phyloP scores from a whole-genome alignment of 2,329 filamentous ascomycete species.

The Sporothrix schenckii region DNA sequence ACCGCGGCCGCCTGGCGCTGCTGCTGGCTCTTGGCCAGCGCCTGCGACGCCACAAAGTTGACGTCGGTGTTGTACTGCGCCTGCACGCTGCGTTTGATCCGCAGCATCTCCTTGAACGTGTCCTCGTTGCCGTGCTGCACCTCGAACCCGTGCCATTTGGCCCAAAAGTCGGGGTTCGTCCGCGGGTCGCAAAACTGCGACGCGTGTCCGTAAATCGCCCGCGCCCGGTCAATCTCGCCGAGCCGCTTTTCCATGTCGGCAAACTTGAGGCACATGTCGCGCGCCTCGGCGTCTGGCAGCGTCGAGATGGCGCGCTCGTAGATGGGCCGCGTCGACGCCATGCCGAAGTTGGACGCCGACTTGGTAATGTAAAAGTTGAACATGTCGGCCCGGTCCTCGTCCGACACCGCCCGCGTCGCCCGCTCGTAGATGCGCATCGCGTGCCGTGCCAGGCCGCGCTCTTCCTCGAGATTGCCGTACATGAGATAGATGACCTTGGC shows the following conservation, averaged over 20 bases:
- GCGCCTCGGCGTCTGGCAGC: constrained; percentile 89
- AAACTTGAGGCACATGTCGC: constrained; percentile 98
- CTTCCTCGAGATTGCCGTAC: constrained; percentile 97
- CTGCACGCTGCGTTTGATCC: constrained; percentile 95
- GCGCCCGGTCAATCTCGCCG: constrained; percentile 77
- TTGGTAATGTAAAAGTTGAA: constrained; percentile 95
- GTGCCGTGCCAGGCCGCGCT: constrained; percentile 88
- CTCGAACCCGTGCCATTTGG: constrained; percentile 96
- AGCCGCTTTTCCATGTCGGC: constrained; percentile 66
- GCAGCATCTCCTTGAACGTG: constrained; percentile 98
- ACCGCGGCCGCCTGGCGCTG: constrained; percentile 46
- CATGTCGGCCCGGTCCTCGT: constrained; percentile 95
- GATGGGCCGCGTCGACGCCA: constrained; percentile 91
- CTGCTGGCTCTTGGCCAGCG: constrained; percentile 77
- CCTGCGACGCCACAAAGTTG: constrained; percentile 96
- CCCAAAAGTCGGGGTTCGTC: constrained; percentile 88
- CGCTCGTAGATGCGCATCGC: constrained; percentile 99
- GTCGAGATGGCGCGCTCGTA: constrained; percentile 95
- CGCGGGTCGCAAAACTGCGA: constrained; percentile 97
- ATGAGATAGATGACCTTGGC: constrained; percentile 95
- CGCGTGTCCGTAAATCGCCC: constrained; percentile 94
- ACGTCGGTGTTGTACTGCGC: constrained; percentile 99
- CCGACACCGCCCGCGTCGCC: constrained; percentile 88
- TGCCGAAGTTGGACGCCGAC: constrained; percentile 94
- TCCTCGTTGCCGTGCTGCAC: constrained; percentile 98